Evolutionary conservation across 2,329 filamentous ascomycete genomes (phyloP).

Genomic region (Paracoccidioides lutzii): DNA sequence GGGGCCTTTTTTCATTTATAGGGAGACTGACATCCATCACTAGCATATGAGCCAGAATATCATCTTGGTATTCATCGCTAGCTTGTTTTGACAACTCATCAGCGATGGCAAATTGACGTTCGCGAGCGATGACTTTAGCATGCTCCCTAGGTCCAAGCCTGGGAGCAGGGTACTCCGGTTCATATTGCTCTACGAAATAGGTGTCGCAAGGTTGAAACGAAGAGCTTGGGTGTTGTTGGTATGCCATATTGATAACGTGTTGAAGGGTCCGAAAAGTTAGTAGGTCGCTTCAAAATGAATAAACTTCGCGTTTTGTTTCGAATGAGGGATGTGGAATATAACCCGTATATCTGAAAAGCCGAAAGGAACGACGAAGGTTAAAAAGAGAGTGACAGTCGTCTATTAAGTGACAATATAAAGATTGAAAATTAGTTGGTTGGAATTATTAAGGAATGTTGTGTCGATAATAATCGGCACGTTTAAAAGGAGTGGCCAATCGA

Average conservation of each 20-base stretch:
- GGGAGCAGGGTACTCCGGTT: slow-evolving; percentile 35
- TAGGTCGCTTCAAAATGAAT: slow-evolving; percentile 8
- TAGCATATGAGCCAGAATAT: slow-evolving; percentile 87
- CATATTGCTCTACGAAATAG: slow-evolving; percentile 52
- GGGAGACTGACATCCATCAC: slow-evolving; percentile 61
- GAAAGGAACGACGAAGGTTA: slow-evolving; percentile 25
- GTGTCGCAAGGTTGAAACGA: slow-evolving; percentile 54
- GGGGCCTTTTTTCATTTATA: neutral
- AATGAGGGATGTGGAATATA: slow-evolving; percentile 33
- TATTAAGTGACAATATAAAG: slow-evolving; percentile 35
- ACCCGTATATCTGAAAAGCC: slow-evolving; percentile 19
- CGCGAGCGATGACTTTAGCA: slow-evolving; percentile 62
- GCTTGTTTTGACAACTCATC: slow-evolving; percentile 78
- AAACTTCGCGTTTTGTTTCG: slow-evolving; percentile 20
- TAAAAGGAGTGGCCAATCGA: slow-evolving; percentile 17
- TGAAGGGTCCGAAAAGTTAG: slow-evolving; percentile 11
- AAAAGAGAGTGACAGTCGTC: slow-evolving; percentile 41
- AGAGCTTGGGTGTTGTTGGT: slow-evolving; percentile 37
- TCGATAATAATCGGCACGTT: slow-evolving; percentile 29
- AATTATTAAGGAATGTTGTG: slow-evolving; percentile 33
- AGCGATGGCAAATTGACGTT: slow-evolving; percentile 76
- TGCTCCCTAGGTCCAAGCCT: slow-evolving; percentile 62
- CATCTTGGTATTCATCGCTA: slow-evolving; percentile 83
- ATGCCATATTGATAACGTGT: slow-evolving; percentile 39
- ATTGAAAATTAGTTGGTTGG: slow-evolving; percentile 45